A percentile compares a stretch with the other conserved stretches of the same genome.
Evolutionary conservation across 345 rosid genomes (phyloP).

Genomic region (Lepidium africanum): DNA sequence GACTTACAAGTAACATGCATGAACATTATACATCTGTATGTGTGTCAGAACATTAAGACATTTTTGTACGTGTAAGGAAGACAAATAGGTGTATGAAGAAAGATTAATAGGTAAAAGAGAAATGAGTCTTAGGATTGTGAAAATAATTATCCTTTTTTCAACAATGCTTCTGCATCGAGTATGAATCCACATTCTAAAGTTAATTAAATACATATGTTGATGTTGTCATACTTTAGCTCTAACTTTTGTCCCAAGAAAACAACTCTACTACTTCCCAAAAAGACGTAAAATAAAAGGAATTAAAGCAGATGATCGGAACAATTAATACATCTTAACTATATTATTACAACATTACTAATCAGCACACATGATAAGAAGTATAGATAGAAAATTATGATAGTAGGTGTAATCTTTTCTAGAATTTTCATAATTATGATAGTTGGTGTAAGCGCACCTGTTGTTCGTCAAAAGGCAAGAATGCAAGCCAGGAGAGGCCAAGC

Average conservation of each 20-base stretch:
- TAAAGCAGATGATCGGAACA: no score
- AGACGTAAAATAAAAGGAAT: no score
- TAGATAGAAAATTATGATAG: no score
- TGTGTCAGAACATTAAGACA: neutral
- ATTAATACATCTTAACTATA: no score
- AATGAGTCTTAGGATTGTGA: neutral
- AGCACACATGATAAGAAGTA: no score
- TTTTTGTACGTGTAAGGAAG: neutral
- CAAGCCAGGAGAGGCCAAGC: conserved; percentile 99
- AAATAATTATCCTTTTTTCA: neutral
- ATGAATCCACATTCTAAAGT: neutral
- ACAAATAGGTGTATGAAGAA: neutral
- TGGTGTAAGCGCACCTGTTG: conserved; percentile 43
- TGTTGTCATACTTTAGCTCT: no score
- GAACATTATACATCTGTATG: neutral
- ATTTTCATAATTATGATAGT: no score
- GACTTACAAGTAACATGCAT: neutral
- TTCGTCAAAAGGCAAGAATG: conserved; percentile 67
- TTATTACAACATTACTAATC: no score
- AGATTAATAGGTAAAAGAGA: neutral
- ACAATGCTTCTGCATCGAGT: neutral
- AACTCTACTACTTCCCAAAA: no score
- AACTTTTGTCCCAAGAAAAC: no score
- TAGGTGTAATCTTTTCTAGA: no score
- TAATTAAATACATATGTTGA: no score